Conservation (phyloP, 176 grass and related monocot species). For the maize (Zea mays) region Zm-B73-REFERENCE-NAM-5.0 NC_050099.1:149871001-149871500, state of each 20-base stretch:
- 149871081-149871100: conserved; percentile 98
- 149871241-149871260: conserved; percentile 90
- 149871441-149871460: conserved; percentile 89
- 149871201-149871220: conserved; percentile 89
- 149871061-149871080: conserved; percentile 86
- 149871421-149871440: conserved; percentile 96
- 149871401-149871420: conserved; percentile 72
- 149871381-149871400: conserved; percentile 50
- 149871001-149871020: conserved; percentile 70
- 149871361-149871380: conserved; percentile 63
- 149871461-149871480: conserved; percentile 92
- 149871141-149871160: conserved; percentile 90
- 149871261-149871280: conserved; percentile 94
- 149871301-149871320: conserved; percentile 58
- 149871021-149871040: conserved; percentile 82
- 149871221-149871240: conserved; percentile 57
- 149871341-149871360: conserved; percentile 66
- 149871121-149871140: conserved; percentile 88
- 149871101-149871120: conserved; percentile 93
- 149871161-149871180: conserved; percentile 86
- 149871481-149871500: conserved; percentile 65
- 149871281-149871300: conserved; percentile 83
- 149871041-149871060: conserved; percentile 93
- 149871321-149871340: conserved; percentile 87
- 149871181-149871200: conserved; percentile 80